Base-by-base conservation (phyloP, 257 asterid species). In the Ilex aquifolium region DNA sequence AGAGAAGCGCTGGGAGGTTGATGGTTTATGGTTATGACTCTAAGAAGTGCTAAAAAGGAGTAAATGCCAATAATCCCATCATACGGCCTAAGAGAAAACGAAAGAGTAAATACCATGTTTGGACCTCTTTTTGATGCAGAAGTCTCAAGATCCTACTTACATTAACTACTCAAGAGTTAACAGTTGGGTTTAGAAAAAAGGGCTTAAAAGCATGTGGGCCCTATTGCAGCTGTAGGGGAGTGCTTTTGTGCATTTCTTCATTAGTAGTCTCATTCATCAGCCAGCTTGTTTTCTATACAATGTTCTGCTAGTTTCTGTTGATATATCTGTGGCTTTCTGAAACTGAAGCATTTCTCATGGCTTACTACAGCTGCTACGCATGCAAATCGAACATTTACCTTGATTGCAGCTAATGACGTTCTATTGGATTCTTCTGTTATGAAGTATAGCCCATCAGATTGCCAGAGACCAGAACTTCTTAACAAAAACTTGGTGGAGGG, bases 401-500 rank as follows among this genome's bases (percentile, higher is more conserved):
- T 93, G 85, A 96, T 93, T 64, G 90, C 99, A 9, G 99, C 99
- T 51, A 93, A 87, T 62, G 99, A 93, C 32, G 97, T 87, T 72
- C 64, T 93, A 57, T 74, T 93, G 74, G 97, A 78, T 79, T 82
- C 95, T 21, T 85, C 99, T 6, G 85, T 55, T 61, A 39, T 73
- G 59, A 87, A 74, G 77, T 78, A 74, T 60, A 84, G 82, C 60
- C 92, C 96, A 52, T 78, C 86, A 36, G 99, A 93, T 71, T 93
- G 99, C 88, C 99, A 93, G 67, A 74, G 79, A 76, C 97, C 99
- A 13, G 97, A 90, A 78, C 83, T 90, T 74, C 62, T 93, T 58
- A 93, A 93, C 74, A 93, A 84, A 68, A 80, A 83, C 53, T 77
- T 90, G 79, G 97, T 93, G 70, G 79, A 80, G 72, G 99, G 97